These are phyloP conservation scores for Corinectria fuckeliana DNA, from an alignment of 2,329 filamentous ascomycete species.

Conservation along the genomic window DNA sequence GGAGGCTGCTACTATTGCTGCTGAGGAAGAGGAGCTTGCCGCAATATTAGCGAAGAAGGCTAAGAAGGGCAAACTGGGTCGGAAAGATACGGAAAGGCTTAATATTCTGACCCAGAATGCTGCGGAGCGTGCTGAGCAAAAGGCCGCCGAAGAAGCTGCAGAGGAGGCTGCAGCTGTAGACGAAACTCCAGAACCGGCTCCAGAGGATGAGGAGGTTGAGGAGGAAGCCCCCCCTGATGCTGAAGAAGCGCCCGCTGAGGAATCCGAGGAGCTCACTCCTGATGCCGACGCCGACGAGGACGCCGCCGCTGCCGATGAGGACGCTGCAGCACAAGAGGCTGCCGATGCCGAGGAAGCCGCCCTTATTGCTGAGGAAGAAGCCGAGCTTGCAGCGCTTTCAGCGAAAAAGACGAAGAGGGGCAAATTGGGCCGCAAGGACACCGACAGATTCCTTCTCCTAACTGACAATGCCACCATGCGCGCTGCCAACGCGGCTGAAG, in stretches of 20 bases:
- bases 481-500: conserved; percentile 17
- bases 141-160: conserved; percentile 28
- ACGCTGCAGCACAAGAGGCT: conserved; percentile 32
- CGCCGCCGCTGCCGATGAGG: conserved; percentile 24
- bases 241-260: conserved; percentile 42
- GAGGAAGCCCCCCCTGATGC: conserved; percentile 8
- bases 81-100: conserved; percentile 35
- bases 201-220: conserved; percentile 7
- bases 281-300: conserved; percentile 18
- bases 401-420: conserved; percentile 47
- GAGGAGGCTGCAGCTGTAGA: conserved; percentile 6
- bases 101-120: conserved; percentile 25
- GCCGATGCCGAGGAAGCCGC: conserved; percentile 19
- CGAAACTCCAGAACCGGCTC: background rate
- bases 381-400: conserved; percentile 46
- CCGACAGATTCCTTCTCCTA: conserved; percentile 28
- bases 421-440: conserved; percentile 34
- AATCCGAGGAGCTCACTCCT: conserved; percentile 23
- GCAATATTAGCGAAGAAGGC: conserved; percentile 44
- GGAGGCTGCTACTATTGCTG: conserved; percentile 31
- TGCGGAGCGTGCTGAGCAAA: conserved; percentile 24
- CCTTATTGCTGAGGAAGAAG: conserved; percentile 34
- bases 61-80: conserved; percentile 44
- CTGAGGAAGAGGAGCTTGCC: conserved; percentile 51
- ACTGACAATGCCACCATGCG: conserved; percentile 34